These are phyloP conservation scores for Setaria viridis DNA, from an alignment of 202 grass and related monocot species.

Conservation along the genomic window DNA sequence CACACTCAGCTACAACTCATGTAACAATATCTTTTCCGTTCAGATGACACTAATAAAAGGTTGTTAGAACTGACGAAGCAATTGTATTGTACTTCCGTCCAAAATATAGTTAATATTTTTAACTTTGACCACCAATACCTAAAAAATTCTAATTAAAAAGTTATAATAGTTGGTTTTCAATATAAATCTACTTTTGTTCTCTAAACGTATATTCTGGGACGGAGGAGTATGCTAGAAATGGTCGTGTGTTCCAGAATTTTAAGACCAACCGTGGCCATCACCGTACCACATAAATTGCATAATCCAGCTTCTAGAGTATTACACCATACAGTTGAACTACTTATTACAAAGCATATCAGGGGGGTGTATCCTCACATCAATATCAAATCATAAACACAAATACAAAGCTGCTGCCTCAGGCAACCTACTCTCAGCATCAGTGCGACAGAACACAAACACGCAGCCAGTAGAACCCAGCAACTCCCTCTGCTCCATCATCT, in stretches of 20 bases:
- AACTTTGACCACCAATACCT: too few relatives aligned
- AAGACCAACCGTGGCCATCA: slow-evolving; percentile 14
- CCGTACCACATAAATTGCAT: slow-evolving; percentile 10
- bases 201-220: too few relatives aligned
- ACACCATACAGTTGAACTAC: slow-evolving; percentile 3
- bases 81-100: too few relatives aligned
- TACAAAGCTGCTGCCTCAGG: not conserved
- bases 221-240: too few relatives aligned
- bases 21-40: not conserved
- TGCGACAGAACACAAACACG: not conserved
- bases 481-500: slow-evolving; percentile 21
- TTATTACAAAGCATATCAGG: slow-evolving; percentile 25
- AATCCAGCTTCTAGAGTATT: not conserved
- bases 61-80: not conserved
- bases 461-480: not conserved
- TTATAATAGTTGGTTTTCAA: too few relatives aligned
- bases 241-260: not conserved
- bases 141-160: too few relatives aligned
- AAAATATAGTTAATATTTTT: too few relatives aligned
- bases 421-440: slow-evolving; percentile 2
- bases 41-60: not conserved
- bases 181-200: too few relatives aligned
- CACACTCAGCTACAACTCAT: not conserved
- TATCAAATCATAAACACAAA: not conserved
- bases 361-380: not conserved